These are phyloP conservation scores for Protomyces lactucae-debilis DNA, from an alignment of 1,139 yeast species.

Conservation along the genomic window DNA sequence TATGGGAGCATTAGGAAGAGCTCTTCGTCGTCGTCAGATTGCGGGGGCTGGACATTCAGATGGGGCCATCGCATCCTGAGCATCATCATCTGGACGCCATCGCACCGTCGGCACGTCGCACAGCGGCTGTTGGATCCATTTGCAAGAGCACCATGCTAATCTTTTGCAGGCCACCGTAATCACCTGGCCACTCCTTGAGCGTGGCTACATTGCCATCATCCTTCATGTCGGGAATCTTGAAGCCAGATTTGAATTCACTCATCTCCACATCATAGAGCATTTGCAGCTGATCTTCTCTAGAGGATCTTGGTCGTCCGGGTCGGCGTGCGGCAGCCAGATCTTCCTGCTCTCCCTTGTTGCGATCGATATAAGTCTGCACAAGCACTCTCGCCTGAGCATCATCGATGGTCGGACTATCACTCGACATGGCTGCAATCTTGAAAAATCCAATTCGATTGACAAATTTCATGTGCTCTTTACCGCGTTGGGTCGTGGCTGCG, in stretches of 20 bases:
- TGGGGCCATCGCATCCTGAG: no score
- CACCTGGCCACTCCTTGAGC: slow-evolving; percentile 21
- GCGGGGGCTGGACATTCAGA: no score
- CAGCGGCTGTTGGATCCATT: not conserved
- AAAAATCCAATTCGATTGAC: slow-evolving; percentile 21
- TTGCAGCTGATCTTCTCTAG: slow-evolving; percentile 17
- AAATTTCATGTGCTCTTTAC: slow-evolving; percentile 24
- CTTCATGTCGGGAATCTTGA: slow-evolving; percentile 22
- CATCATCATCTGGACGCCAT: no score
- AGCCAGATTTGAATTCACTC: slow-evolving; percentile 18
- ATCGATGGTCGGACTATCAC: slow-evolving; percentile 2
- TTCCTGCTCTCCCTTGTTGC: slow-evolving; percentile 17
- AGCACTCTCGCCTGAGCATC: slow-evolving; percentile 7
- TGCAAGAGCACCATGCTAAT: not conserved
- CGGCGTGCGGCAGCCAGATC: slow-evolving; percentile 9
- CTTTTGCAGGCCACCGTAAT: slow-evolving; percentile 23
- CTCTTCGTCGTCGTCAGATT: no score
- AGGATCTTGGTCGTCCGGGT: slow-evolving; percentile 18
- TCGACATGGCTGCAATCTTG: slow-evolving; percentile 20
- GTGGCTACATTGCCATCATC: slow-evolving; percentile 11
- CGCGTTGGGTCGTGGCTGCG: slow-evolving; percentile 9
- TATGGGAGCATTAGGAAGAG: no score
- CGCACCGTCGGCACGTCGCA: no score
- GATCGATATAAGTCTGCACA: slow-evolving; percentile 13
- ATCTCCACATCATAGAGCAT: slow-evolving; percentile 6